A percentile compares a stretch with the other conserved stretches of the same genome.
Evolutionary conservation across 176 grass and related monocot genomes (phyloP).

Genomic region (Rhipidocladum racemiflorum): DNA sequence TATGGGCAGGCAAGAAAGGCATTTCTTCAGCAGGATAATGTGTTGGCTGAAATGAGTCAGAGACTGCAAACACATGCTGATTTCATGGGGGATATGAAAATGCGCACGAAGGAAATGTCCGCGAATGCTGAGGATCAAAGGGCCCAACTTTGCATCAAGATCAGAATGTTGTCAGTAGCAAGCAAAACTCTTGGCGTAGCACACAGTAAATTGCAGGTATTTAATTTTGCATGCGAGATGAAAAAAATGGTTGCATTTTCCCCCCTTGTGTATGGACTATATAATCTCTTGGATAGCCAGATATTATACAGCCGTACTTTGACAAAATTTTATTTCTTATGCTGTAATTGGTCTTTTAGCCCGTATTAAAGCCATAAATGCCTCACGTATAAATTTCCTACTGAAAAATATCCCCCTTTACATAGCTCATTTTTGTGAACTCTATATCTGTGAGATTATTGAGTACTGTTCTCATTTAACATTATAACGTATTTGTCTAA

Average conservation of each 20-base stretch:
- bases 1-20: slow-evolving; percentile 47
- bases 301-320: not conserved
- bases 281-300: not conserved
- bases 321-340: not conserved
- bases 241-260: not conserved
- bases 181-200: slow-evolving; percentile 44
- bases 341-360: not conserved
- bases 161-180: slow-evolving; percentile 59
- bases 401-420: not conserved
- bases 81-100: slow-evolving; percentile 42
- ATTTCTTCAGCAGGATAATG: slow-evolving; percentile 50
- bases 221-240: not conserved
- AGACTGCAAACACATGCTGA: slow-evolving; percentile 44
- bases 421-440: not conserved
- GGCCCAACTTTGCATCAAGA: slow-evolving; percentile 49
- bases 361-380: not conserved
- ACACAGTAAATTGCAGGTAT: slow-evolving; percentile 63
- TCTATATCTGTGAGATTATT: not conserved
- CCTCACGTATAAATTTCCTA: not conserved
- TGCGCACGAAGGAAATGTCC: slow-evolving; percentile 27
- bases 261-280: not conserved
- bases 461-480: not conserved
- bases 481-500: not conserved
- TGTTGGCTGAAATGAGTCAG: slow-evolving; percentile 66
- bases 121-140: slow-evolving; percentile 46